Evolutionary conservation across 208 protist species (phyloP), one percentile per base, ranked within the genome.

Genomic region (Trypanosoma brucei): DNA sequence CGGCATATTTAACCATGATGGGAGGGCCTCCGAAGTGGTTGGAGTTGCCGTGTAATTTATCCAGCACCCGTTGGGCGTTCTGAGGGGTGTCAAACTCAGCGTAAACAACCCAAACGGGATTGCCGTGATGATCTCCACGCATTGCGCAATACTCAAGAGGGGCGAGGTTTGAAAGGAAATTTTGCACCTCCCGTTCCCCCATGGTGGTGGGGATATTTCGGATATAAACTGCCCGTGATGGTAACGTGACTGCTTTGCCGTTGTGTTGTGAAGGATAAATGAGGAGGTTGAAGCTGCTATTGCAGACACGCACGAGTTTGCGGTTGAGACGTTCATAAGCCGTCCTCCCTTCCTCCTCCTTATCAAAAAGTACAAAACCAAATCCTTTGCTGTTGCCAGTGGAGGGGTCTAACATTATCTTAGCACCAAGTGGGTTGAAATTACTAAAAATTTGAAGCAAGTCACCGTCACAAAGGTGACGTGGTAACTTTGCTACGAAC

Each of bases 321-420:
- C 86, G 83, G 68, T 92, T 89, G 6, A 95, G 79, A 13, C 68
- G 72, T 51, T 90, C 61, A 48, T 92, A 85, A 30, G 89, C 91
- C 53, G 75, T 78, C 14, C 80, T 55, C 0, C 96, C 97, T 2
- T 65, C 79, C 6, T 98, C 95, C 55, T 93, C 78, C 0, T 72
- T 81, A 13, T 89, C 78, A 69, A 98, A 98, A 61, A 97, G 93
- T 36, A 98, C 96, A 68, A 99, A 99, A 53, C 95, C 98, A 71
- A 98, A 99, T 36, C 97, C 92, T 55, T 92, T 88, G 55, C 83
- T 94, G 50, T 89, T 93, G 30, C 93, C 93, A 7, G 85, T 93
- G 35, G 91, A 93, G 0, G 95, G 80, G 36, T 91, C 86, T 22
- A 97, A 76, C 75, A 88, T 82, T n/a, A 96, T 86, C 36, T 98